These are phyloP conservation scores for Ceratocystis variospora DNA, from an alignment of 2,329 filamentous ascomycete species.

Conservation along the genomic window DNA sequence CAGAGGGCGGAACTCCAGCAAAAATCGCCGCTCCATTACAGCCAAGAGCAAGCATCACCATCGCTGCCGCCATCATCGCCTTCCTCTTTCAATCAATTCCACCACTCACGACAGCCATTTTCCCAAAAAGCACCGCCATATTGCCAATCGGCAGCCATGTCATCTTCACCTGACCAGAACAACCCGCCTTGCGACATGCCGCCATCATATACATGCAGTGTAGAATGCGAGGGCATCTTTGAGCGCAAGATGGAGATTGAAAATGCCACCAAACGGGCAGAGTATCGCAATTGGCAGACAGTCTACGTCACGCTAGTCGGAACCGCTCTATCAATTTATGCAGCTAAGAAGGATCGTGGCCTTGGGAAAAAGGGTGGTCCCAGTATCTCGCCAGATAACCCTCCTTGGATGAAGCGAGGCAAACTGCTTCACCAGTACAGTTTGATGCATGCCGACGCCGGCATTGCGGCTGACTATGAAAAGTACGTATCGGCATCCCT, in stretches of 20 bases:
- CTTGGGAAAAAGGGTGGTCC: constrained; percentile 38
- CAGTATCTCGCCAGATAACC: constrained; percentile 37
- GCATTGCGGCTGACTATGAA: constrained; percentile 57
- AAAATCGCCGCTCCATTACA: not conserved
- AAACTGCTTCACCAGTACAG: constrained; percentile 54
- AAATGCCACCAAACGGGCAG: constrained; percentile 47
- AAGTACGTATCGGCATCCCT: constrained; percentile 38
- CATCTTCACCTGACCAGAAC: constrained; percentile 17
- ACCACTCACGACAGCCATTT: constrained; percentile 16
- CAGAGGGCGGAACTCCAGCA: not conserved
- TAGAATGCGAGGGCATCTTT: constrained; percentile 44
- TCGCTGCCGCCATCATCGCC: not conserved
- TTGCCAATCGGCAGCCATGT: constrained; percentile 8
- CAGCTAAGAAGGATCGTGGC: constrained; percentile 44
- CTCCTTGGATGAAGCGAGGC: constrained; percentile 38
- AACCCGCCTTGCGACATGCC: constrained; percentile 33
- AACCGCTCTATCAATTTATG: constrained; percentile 53
- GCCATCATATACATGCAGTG: constrained; percentile 43
- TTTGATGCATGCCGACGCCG: constrained; percentile 60
- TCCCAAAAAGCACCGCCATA: not conserved
- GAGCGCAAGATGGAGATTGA: constrained; percentile 53
- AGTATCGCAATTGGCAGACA: constrained; percentile 49
- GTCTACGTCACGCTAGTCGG: constrained; percentile 52
- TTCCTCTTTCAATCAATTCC: constrained; percentile 2
- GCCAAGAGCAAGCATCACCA: constrained; percentile 12